Base-by-base conservation (phyloP, 805 yeast species). In the Metschnikowia kunwiensis region DNA sequence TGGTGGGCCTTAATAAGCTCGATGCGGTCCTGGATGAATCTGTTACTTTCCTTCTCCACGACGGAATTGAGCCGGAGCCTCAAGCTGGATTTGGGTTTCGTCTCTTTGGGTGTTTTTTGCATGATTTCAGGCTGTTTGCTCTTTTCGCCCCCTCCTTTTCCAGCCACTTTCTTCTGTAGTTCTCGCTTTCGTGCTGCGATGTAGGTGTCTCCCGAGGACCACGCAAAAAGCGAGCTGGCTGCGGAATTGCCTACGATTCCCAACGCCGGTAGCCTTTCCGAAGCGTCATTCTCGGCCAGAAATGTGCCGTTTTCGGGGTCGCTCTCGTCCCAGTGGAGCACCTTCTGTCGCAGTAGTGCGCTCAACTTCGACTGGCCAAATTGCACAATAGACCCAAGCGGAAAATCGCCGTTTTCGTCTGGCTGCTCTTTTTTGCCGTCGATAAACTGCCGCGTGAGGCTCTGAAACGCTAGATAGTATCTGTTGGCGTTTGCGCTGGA, bases 171-270 rank as follows among this genome's bases (percentile, higher is more conserved):
- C 16, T 20, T 24, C 39, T 43, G 53, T 14, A 60, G 43, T 30
- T 60, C 62, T 20, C 44, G 39, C 38, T 56, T 59, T 20, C 71
- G 49, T 1, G 57, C 55, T 16, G 55, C 58, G 8, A 68, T 58
- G 38, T 65, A 64, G 8, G 58, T 53, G 31, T 68, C 74, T 20
- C 64, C 60, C 1, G 72, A 64, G 12, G 71, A 63, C 74, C 74
- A 68, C 32, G 61, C 53, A 38, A 68, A 68, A 24, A 68, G 52
- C n/a, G 63, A 55, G 41, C 57, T 65, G 15, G 67, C 55, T 2
- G 33, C 41, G 14, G 34, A 32, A 13, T 34, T 36, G 30, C 34
- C 51, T 16, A 19, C 24, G 3, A 16, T 18, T 5, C 27, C 32
- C 18, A 12, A 11, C 10, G 13, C 19, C 9, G 28, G 8, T 5